A percentile compares a stretch with the other conserved stretches of the same genome.
Evolutionary conservation across 192 early-diverging fungal species (phyloP).

Genomic region (Spizellomyces punctatus): DNA sequence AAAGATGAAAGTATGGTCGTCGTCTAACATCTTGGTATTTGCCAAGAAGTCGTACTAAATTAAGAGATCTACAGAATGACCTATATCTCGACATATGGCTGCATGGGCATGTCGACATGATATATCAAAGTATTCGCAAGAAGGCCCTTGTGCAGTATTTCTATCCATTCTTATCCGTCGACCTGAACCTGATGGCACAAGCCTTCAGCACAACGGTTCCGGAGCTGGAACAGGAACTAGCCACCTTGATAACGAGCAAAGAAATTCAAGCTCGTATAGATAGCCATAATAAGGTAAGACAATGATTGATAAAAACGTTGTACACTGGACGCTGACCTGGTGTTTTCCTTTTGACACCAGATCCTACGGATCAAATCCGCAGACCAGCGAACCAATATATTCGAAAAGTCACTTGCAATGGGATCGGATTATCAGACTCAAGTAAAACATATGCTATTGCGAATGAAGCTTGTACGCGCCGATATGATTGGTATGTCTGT

Average conservation of each 20-base stretch:
- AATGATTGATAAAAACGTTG: neutral
- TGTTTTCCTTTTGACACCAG: slow-evolving; percentile 39
- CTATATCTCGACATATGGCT: slow-evolving; percentile 74
- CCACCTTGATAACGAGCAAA: slow-evolving; percentile 68
- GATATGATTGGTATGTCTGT: slow-evolving; percentile 37
- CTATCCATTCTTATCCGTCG: slow-evolving; percentile 75
- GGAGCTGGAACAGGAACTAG: slow-evolving; percentile 71
- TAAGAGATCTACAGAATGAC: slow-evolving; percentile 37
- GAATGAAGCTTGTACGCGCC: slow-evolving; percentile 58
- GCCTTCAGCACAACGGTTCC: slow-evolving; percentile 66
- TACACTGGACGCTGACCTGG: neutral
- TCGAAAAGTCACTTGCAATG: slow-evolving; percentile 65
- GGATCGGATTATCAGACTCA: slow-evolving; percentile 70
- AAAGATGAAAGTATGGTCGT: slow-evolving; percentile 58
- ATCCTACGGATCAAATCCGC: slow-evolving; percentile 69
- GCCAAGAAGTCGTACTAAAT: neutral
- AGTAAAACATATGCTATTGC: slow-evolving; percentile 61
- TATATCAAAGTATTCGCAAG: slow-evolving; percentile 74
- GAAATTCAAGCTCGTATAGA: slow-evolving; percentile 80
- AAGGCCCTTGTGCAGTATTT: slow-evolving; percentile 83
- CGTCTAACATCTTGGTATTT: neutral
- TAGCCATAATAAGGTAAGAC: slow-evolving; percentile 77
- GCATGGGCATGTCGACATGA: slow-evolving; percentile 64
- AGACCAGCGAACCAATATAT: slow-evolving; percentile 69
- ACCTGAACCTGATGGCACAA: slow-evolving; percentile 76